Percentiles rank a stretch among this genome's conserved stretches.
Evolutionary conservation across 192 early-diverging fungal genomes (phyloP).

Genomic region (Coemansia sp.): DNA sequence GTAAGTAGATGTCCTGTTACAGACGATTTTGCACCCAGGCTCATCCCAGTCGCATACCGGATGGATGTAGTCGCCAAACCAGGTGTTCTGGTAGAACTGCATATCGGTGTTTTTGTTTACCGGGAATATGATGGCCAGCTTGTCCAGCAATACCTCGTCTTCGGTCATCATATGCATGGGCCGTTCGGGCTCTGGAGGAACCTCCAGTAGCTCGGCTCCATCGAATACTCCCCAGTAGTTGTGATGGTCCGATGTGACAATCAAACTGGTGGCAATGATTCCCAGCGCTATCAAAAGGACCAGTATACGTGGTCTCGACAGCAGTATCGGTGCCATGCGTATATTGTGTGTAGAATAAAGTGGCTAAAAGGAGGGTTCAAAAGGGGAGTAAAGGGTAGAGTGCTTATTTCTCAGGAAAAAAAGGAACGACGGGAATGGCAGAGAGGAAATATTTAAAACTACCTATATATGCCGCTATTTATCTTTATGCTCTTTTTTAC

Average conservation of each 20-base stretch:
- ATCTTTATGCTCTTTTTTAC: no score
- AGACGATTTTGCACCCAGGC: slow-evolving; percentile 39
- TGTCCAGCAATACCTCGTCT: slow-evolving; percentile 16
- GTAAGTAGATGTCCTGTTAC: slow-evolving; percentile 37
- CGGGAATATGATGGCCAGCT: slow-evolving; percentile 42
- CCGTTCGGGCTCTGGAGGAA: neutral
- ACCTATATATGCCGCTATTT: no score
- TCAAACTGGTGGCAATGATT: slow-evolving; percentile 17
- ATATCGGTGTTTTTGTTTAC: slow-evolving; percentile 48
- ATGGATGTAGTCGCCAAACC: slow-evolving; percentile 37
- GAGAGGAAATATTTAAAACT: no score
- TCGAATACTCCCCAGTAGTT: slow-evolving; percentile 23
- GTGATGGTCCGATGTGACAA: slow-evolving; percentile 16
- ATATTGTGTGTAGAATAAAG: no score
- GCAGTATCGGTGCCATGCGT: slow-evolving; percentile 4
- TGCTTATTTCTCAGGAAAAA: neutral
- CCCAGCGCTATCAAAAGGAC: slow-evolving; percentile 14
- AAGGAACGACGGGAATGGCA: no score
- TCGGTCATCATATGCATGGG: neutral
- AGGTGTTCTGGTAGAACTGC: slow-evolving; percentile 48
- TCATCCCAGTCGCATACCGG: slow-evolving; percentile 47
- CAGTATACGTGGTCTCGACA: slow-evolving; percentile 10
- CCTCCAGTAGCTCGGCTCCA: neutral
- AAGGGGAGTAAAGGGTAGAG: neutral
- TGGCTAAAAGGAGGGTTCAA: no score